These are phyloP conservation scores for Fusarium citri DNA, from an alignment of 2,329 filamentous ascomycete species.

Conservation along the genomic window DNA sequence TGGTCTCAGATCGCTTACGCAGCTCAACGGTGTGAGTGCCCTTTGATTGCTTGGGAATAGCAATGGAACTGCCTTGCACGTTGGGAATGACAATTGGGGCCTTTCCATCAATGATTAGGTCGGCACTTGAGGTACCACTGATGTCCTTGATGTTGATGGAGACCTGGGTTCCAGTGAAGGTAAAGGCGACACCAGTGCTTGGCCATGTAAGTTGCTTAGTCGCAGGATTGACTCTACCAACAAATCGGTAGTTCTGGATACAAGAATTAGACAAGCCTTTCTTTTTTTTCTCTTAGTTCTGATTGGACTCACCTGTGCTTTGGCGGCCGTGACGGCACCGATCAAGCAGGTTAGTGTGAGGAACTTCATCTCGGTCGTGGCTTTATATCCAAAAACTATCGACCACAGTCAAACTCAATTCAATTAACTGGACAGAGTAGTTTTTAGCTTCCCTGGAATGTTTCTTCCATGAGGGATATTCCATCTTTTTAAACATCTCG, in stretches of 20 bases:
- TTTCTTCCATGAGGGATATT: neutral
- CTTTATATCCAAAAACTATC: too few relatives aligned
- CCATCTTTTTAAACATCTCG: neutral
- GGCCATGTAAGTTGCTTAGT: conserved; percentile 59
- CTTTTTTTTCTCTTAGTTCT: fast-evolving
- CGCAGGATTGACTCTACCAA: conserved; percentile 57
- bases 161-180: conserved; percentile 55
- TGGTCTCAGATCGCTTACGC: conserved; percentile 30
- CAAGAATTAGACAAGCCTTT: neutral
- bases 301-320: conserved; percentile 2
- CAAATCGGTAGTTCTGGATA: conserved; percentile 37
- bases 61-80: conserved; percentile 15
- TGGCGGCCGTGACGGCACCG: conserved; percentile 8
- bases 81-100: conserved; percentile 22
- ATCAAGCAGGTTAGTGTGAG: neutral
- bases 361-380: conserved; percentile 10
- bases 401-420: neutral
- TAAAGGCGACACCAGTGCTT: conserved; percentile 56
- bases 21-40: conserved; percentile 34
- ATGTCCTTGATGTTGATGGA: conserved; percentile 45
- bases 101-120: conserved; percentile 29
- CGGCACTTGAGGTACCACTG: conserved; percentile 22
- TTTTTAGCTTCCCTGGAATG: too few relatives aligned
- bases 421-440: neutral
- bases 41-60: conserved; percentile 5